Base-by-base conservation (phyloP, 345 rosid species). In the Eucalyptus marginata region DNA sequence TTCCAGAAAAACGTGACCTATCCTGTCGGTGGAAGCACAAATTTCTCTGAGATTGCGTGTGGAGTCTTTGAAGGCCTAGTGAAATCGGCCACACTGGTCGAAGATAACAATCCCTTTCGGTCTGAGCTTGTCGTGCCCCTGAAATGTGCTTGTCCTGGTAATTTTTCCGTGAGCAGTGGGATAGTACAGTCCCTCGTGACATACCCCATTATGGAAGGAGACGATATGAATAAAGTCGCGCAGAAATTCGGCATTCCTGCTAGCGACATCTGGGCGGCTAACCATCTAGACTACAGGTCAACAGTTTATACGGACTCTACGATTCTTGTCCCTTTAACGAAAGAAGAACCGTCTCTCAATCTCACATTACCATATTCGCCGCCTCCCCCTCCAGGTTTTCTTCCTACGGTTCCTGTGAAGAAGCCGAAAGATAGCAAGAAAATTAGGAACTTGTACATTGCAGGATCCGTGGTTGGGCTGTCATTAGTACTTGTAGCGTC, bases 71-170 rank as follows among this genome's bases (percentile, higher is more conserved):
- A 94, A 89, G 93, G 95, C 17, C 85, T 94, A 13, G 66, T 93
- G 49, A 93, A 92, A 58, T 90, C 90, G 15, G 33, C n/a, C 36
- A 91, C 92, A 5, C 88, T 94, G 46, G 17, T 66, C 18, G 49
- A 89, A 46, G 93, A 87, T 54, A 95, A 40, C 84, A 5, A 95
- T 71, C 89, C 88, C 16, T 46, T 87, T 87, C 71, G 94, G 36
- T 76, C 92, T 31, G 15, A 87, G 86, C 91, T 95, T 87, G 86
- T 62, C 59, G 89, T 93, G 58, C 95, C 95, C 31, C 56, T 95
- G 87, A 94, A 59, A 90, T 95, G 97, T 90, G 95, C 95, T 8
- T 94, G 97, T 89, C 95, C 94, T n/a, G 89, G 90, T 52, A 89
- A 87, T 84, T 49, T 7, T n/a, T 86, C 86, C 4, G 64, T 88